Base-by-base conservation (phyloP, 805 yeast genomes). In the Nakazawaea anatomiae region DNA sequence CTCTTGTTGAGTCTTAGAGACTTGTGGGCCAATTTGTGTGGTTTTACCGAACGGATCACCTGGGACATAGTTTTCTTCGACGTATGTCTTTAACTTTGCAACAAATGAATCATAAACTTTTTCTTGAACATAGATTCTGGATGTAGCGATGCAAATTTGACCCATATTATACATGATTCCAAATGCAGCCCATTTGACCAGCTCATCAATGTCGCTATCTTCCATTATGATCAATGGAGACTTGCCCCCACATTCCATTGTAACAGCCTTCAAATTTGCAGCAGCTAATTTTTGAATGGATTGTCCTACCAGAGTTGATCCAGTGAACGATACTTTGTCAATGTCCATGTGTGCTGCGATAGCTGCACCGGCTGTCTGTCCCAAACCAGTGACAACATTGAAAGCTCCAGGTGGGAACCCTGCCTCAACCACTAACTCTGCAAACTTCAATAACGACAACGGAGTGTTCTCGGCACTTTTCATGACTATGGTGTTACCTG, bases 381-480 rank as follows among this genome's bases (percentile, higher is more conserved):
- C 94, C 51, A 78, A 78, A 52, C 92, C 92, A 57, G 87, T 80
- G 34, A 86, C 71, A 58, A 86, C 77, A 67, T 85, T 85, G 51
- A 85, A 76, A 46, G 85, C 89, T 72, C 94, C 94, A 36, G 82
- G 75, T 58, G 94, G 94, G 56, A 83, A 68, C 54, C 89, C 88
- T 47, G 85, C 87, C 64, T 84, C 81, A 61, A 80, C 74, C 55
- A 77, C 69, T 59, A 86, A 71, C 42, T 75, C 71, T 51, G 87
- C 86, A 58, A 83, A 77, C 66, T 71, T 83, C 54, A 85, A 70
- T 5, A 89, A 89, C 52, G 84, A 78, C 61, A 85, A 74, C 55
- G 91, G 91, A 45, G 92, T 85, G 46, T 85, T 76, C 64, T 85
- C 87, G 42, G 91, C 87, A 39, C 89, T 80, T 66, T 85, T 85